Evolutionary conservation across 2,329 filamentous ascomycete species (phyloP).

Genomic region (Davidsoniella neocaledoniae): DNA sequence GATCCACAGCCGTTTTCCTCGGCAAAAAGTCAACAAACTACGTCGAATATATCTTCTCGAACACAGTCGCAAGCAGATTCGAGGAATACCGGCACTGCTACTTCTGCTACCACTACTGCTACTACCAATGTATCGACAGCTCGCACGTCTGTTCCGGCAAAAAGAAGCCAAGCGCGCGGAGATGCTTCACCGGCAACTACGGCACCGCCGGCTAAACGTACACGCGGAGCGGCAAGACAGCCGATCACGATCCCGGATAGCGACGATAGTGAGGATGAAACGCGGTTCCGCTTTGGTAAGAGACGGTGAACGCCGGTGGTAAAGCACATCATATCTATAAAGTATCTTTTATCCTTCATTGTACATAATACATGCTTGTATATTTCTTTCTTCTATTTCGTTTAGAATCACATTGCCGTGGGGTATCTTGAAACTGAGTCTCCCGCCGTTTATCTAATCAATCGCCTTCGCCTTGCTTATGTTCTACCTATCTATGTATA

Average conservation of each 20-base stretch:
- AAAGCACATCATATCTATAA: not conserved
- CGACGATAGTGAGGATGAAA: constrained; percentile 38
- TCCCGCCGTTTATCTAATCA: not conserved
- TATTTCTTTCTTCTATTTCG: constrained; percentile 2
- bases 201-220: constrained; percentile 19
- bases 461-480: not conserved
- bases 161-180: not conserved
- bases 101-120: no score
- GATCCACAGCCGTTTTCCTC: constrained; percentile 2
- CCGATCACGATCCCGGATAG: constrained; percentile 22
- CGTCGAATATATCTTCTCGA: not conserved
- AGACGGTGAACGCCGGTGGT: constrained; percentile 21
- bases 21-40: no score
- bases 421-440: not conserved
- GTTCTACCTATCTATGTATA: not conserved
- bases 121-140: no score
- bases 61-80: not conserved
- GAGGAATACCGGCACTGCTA: no score
- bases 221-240: constrained; percentile 19
- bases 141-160: not conserved
- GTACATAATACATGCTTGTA: not conserved
- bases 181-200: constrained; percentile 14
- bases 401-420: not conserved
- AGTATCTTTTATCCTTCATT: not conserved
- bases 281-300: constrained; percentile 37